Conservation (phyloP, 2,329 filamentous ascomycete genomes). For the Trichoderma oligosporum region DNA sequence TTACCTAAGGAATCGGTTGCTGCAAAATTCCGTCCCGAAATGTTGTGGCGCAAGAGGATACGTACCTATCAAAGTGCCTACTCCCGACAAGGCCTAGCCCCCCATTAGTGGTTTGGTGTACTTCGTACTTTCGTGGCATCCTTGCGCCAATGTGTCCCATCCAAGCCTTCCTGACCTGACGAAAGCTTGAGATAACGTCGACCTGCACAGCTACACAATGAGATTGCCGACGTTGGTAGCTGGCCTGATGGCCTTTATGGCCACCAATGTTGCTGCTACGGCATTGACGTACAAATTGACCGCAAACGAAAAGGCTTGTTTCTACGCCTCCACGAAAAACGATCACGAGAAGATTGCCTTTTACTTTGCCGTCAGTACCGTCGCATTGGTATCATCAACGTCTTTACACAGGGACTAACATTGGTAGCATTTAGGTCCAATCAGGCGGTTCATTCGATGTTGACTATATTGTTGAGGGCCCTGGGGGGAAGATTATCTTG, state of each 20-base stretch:
- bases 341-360: slow-evolving; percentile 88
- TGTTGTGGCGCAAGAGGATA: slow-evolving; percentile 21
- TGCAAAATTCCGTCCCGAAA: slow-evolving; percentile 26
- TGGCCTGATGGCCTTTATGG: slow-evolving; percentile 67
- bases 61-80: too few species aligned
- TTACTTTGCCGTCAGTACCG: slow-evolving; percentile 82
- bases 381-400: background rate
- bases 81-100: too few species aligned
- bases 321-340: slow-evolving; percentile 77
- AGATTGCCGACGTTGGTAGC: slow-evolving; percentile 58
- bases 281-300: slow-evolving; percentile 89
- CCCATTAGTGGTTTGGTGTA: too few species aligned
- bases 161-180: slow-evolving; percentile 12
- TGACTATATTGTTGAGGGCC: slow-evolving; percentile 84
- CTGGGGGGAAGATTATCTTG: slow-evolving; percentile 74
- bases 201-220: slow-evolving; percentile 48
- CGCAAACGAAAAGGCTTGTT: slow-evolving; percentile 93
- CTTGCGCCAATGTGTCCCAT: slow-evolving; percentile 20
- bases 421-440: slow-evolving; percentile 66
- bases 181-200: slow-evolving; percentile 29
- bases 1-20: slow-evolving; percentile 22
- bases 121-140: background rate
- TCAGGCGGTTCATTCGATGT: slow-evolving; percentile 96
- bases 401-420: background rate
- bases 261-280: slow-evolving; percentile 73